Base-by-base conservation (phyloP, 164 flowering plant species). In the Tetracentron sinense region DNA sequence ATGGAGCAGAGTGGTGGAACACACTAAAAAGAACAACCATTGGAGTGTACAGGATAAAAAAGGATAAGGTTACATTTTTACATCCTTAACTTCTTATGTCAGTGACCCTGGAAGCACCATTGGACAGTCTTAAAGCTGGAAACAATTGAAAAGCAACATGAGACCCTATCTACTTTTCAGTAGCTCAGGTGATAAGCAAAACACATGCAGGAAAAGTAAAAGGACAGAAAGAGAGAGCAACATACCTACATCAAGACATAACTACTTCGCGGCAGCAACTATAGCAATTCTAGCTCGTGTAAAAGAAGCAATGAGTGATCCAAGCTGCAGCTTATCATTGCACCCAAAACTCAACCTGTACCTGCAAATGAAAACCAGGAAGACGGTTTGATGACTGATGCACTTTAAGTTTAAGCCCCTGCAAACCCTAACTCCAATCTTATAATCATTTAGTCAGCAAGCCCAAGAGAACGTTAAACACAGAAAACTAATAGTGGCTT, bases 251-350 rank as follows among this genome's bases (percentile, higher is more conserved):
- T 54, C 22, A 49, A n/a, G 19, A 60, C n/a, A 44, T 14, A 66
- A 55, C 65, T 79, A 83, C 63, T 80, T 79, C 16, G 84, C 89
- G 28, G 90, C 86, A 68, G 94, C 94, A 59, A 90, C 96, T 58
- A 95, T 42, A 0, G 89, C 75, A 64, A 81, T 54, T 63, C 98
- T 79, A 53, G 94, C 92, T 49, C 68, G 68, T 25, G 97, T 85
- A 64, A 90, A 92, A 38, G 89, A 68, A 42, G 90, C 62, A 65
- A 90, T 74, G 1, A 90, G 80, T 6, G 96, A 80, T 57, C 98
- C 99, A 60, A 92, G 90, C 69, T 95, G 99, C 72, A 95, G 60
- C 77, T 87, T 92, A 59, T 95, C 97, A 56, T 74, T 95, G 83
- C 96, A 87, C 56, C 92, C 99, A 63, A 87, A 85, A 70, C 74